Percentiles rank a stretch among this genome's conserved stretches.
Evolutionary conservation across 352 stramenopile genomes (phyloP).

Genomic region (Phytophthora pisi): DNA sequence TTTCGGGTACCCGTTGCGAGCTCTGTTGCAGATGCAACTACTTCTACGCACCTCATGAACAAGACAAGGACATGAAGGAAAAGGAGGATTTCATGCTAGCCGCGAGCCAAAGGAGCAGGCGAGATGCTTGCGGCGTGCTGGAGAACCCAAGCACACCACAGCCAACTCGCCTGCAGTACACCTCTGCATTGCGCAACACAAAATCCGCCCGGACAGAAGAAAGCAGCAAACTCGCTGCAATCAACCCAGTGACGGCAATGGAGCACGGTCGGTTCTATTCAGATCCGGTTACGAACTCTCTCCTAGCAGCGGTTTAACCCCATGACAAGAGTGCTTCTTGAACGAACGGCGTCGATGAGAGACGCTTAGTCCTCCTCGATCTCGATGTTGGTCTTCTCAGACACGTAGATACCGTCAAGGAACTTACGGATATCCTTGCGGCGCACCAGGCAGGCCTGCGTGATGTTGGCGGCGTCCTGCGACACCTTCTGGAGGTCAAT

Average conservation of each 20-base stretch:
- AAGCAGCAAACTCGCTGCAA: constrained; percentile 62
- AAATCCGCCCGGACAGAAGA: constrained; percentile 94
- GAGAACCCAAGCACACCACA: background rate
- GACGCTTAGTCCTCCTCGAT: constrained; percentile 59
- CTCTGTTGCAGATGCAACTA: too few relatives aligned
- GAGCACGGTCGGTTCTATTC: constrained; percentile 54
- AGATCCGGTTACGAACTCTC: constrained; percentile 43
- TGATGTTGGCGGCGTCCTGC: constrained; percentile 88
- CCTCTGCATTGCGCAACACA: constrained; percentile 57
- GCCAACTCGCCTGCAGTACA: constrained; percentile 8
- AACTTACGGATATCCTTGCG: constrained; percentile 99
- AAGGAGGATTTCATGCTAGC: constrained; percentile 59
- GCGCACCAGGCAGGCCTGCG: constrained; percentile 84
- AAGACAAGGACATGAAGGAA: constrained; percentile 8
- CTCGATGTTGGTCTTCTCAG: constrained; percentile 94
- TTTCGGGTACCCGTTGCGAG: too few relatives aligned
- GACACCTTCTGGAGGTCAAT: constrained; percentile 99
- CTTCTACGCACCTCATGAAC: background rate
- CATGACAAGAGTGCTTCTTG: constrained; percentile 20
- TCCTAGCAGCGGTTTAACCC: constrained; percentile 34
- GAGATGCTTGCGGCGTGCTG: constrained; percentile 5
- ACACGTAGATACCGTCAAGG: constrained; percentile 99
- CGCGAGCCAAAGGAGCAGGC: constrained; percentile 17
- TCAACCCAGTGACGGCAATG: constrained; percentile 92
- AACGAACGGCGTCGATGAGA: background rate